A percentile compares a stretch with the other conserved stretches of the same genome.
Evolutionary conservation across 1,139 yeast species (phyloP).

Genomic region (Taphrina confusa): DNA sequence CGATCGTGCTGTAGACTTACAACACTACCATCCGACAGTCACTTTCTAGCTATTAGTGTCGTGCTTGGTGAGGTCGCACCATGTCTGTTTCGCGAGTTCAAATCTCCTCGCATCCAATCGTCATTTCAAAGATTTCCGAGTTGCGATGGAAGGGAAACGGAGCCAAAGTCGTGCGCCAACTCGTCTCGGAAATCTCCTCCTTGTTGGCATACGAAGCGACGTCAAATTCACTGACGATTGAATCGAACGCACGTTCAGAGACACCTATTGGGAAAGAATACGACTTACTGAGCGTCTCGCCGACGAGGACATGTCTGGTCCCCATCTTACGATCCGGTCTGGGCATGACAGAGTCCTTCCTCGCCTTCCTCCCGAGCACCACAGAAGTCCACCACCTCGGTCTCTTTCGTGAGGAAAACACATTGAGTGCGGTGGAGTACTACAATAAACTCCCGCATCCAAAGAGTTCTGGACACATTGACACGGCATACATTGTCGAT

Average conservation of each 20-base stretch:
- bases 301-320: conserved; percentile 43
- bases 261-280: conserved; percentile 43
- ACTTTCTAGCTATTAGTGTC: not conserved
- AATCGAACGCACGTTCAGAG: conserved; percentile 19
- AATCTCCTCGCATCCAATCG: conserved; percentile 44
- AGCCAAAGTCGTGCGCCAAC: conserved; percentile 41
- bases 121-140: conserved; percentile 44
- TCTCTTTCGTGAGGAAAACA: conserved; percentile 45
- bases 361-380: conserved; percentile 44
- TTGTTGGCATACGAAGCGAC: conserved; percentile 45
- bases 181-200: conserved; percentile 43
- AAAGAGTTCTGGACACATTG: conserved; percentile 2
- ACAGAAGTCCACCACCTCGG: conserved; percentile 47
- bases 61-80: not conserved
- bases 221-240: not conserved
- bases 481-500: conserved; percentile 45
- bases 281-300: conserved; percentile 38
- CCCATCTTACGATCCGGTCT: conserved; percentile 47
- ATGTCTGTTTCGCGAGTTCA: conserved; percentile 39
- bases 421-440: conserved; percentile 47
- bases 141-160: conserved; percentile 42
- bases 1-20: not conserved
- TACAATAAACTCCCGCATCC: conserved; percentile 45
- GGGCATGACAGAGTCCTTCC: conserved; percentile 46
- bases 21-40: too few relatives aligned